Base-by-base conservation (phyloP, 129 eudicot species). In the Silybum marianum region DNA sequence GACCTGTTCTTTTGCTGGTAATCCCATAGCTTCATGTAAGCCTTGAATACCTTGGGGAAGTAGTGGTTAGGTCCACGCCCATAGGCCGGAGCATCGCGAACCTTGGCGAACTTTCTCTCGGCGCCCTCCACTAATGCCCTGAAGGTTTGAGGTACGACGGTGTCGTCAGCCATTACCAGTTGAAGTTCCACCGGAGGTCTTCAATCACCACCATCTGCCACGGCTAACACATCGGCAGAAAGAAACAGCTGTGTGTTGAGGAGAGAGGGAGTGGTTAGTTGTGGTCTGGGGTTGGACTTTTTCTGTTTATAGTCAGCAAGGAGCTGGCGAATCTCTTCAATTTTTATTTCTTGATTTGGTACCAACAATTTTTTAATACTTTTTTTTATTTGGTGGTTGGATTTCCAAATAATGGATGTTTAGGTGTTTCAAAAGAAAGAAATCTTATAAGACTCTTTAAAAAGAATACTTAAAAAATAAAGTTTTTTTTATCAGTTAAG, bases 11-110 rank as follows among this genome's bases (percentile, higher is more conserved):
- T 82, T 24, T 92, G 97, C 90, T 95, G 99, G 78, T 54, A 92
- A 77, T 90, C 89, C 99, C 99, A 95, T 65, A 95, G 71, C 68
- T 86, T 62, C 89, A 85, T 92, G 94, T 95, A 95, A 2, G 99
- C 88, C 74, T 90, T 95, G 89, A 92, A 95, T 1, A 90, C 97
- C 83, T 92, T 92, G 69, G 92, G 94, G 74, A 89, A 89, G 81
- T 90, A 88, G 80, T 86, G 92, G 75, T 88, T 83, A 23, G 90
- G 78, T 13, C 84, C 83, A 22, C 88, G 88, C 7, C 89, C 90
- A 80, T 89, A 87, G 71, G 88, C 67, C 80, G 94, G 94, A 16
- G 84, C 85, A 76, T 93, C 98, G 12, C 98, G 91, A 10, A 93
- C 97, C 14, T 92, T 84, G 19, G 97, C 90, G 91, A 88, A 93